Evolutionary conservation across 2,329 filamentous ascomycete genomes (phyloP).

Genomic region (Beauveria caledonica): DNA sequence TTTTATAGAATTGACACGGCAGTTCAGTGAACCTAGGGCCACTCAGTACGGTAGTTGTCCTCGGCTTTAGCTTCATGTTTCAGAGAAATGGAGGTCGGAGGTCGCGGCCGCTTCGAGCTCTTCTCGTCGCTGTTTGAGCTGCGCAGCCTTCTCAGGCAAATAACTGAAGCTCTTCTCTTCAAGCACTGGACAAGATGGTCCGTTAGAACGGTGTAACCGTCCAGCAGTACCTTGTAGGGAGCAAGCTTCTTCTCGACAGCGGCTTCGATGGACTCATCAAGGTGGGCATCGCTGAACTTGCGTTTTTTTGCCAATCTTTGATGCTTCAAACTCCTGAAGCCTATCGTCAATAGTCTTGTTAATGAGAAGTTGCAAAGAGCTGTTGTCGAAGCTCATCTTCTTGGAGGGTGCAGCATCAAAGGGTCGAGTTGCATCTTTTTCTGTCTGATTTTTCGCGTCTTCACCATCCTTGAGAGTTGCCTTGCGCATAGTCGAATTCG

Average conservation of each 20-base stretch:
- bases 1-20: too few species aligned
- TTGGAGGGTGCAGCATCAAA: neutral
- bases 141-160: neutral
- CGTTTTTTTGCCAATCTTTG: too few species aligned
- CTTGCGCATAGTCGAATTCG: too few species aligned
- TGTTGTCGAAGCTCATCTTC: neutral
- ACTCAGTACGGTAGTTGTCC: too few species aligned
- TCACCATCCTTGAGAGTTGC: neutral
- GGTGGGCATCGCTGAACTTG: neutral
- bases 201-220: neutral
- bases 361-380: neutral
- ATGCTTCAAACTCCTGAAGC: neutral
- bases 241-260: neutral
- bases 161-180: neutral
- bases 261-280: neutral
- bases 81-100: too few species aligned
- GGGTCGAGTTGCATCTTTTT: neutral
- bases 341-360: neutral
- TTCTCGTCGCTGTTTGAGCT: neutral
- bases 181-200: neutral
- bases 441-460: neutral
- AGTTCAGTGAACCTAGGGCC: accelerated
- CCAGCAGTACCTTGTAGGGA: neutral
- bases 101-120: neutral
- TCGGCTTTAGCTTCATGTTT: too few species aligned